These are phyloP conservation scores for Alternaria novae-zelandiae DNA, from an alignment of 2,329 filamentous ascomycete species.

Conservation along the genomic window DNA sequence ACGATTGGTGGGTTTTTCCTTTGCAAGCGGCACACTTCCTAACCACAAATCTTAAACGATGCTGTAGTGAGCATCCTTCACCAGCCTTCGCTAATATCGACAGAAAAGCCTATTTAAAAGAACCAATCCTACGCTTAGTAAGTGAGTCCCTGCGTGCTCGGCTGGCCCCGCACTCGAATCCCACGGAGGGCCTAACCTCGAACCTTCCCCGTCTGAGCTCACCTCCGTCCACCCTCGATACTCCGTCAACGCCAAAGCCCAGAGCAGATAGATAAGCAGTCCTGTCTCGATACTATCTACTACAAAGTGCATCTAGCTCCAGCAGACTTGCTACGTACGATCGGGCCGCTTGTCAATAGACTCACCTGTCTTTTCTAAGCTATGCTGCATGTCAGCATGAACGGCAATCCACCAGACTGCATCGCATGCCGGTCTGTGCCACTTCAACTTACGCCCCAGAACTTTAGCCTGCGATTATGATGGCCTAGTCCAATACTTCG, in stretches of 20 bases:
- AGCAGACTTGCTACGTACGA: not conserved
- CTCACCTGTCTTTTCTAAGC: not conserved
- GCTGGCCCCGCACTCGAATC: not conserved
- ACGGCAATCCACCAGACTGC: not conserved
- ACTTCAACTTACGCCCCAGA: not conserved
- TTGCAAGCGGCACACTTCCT: not conserved
- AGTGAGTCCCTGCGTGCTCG: not conserved
- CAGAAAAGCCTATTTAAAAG: not conserved
- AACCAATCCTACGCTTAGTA: not conserved
- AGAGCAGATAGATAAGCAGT: not conserved
- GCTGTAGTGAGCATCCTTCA: not conserved
- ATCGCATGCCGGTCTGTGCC: not conserved
- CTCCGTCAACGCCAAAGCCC: not conserved
- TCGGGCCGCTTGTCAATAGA: not conserved
- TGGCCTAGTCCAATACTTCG: not conserved
- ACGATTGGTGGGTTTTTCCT: not conserved
- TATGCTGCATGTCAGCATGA: not conserved
- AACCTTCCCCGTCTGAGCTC: not conserved
- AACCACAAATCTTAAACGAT: not conserved
- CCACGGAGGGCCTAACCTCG: not conserved
- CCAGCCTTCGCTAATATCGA: not conserved
- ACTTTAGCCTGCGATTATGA: not conserved
- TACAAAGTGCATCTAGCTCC: not conserved
- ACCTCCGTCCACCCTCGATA: not conserved
- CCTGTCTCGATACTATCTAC: not conserved